These are phyloP conservation scores for Colletotrichum horii DNA, from an alignment of 2,329 filamentous ascomycete species.

Conservation along the genomic window DNA sequence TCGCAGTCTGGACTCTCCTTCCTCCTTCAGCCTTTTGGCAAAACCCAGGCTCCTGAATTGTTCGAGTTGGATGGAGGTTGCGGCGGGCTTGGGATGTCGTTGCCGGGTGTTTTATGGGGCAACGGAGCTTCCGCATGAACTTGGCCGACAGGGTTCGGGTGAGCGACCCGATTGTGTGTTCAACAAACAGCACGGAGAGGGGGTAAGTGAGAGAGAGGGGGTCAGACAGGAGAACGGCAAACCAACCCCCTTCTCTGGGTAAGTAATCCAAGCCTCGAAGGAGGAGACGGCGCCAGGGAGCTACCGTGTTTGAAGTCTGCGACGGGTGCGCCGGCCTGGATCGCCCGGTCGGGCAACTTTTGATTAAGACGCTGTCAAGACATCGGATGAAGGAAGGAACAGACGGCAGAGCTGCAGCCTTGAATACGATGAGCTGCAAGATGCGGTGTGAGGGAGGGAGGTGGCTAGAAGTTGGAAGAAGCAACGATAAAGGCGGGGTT, in stretches of 20 bases:
- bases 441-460: not conserved
- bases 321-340: not conserved
- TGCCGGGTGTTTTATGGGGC: not conserved
- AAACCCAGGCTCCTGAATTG: not conserved
- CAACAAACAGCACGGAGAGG: conserved; percentile 3
- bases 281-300: not conserved
- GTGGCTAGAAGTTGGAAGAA: not conserved
- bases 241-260: not conserved
- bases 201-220: not conserved
- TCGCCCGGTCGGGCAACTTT: not conserved
- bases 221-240: not conserved
- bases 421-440: not conserved
- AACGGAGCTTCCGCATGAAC: conserved; percentile 1
- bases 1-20: not conserved
- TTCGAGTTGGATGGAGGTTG: not conserved
- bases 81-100: not conserved
- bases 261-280: not conserved
- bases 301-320: conserved; percentile 12
- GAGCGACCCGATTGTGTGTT: not conserved
- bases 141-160: conserved; percentile 8
- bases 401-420: not conserved
- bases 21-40: not conserved
- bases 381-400: not conserved
- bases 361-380: not conserved
- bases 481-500: not conserved